Base-by-base conservation (phyloP, 345 rosid genomes). In the Sisymbrium irio region DNA sequence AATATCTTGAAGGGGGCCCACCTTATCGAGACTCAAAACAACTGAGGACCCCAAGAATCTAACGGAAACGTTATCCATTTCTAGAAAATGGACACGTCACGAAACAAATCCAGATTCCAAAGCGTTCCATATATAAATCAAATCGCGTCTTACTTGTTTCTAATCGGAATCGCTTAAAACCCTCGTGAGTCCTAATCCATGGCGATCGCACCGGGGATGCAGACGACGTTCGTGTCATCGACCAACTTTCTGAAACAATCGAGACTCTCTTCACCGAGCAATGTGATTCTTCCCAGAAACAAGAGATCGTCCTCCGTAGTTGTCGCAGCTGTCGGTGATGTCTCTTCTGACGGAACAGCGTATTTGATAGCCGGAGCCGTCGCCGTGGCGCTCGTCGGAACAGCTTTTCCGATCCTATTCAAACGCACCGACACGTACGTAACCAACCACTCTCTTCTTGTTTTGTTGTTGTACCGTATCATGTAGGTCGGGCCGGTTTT, bases 371-470 rank as follows among this genome's bases (percentile, higher is more conserved):
- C 83, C 0, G 96, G 96, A 40, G 97, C 96, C 1, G 89, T 79
- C 18, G 80, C 85, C 2, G 82, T 89, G 9, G 90, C 97, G 6
- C 87, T 94, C 12, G 74, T 91, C 37, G 98, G 98, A 65, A 91
- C 98, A 2, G 98, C 97, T 58, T 90, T 90, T 22, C 98, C 98
- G 5, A 75, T 87, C 54, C 69, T 93, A 74, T 93, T 89, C 91
- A 78, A 89, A 65, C 96, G 96, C 85, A 84, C 77, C 81, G 98
- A 93, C 87, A 63, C 72, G 98, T 90, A 35, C 6, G 35, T 32
- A 0, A 32, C 7, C 18, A 84, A 47, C 15, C 3, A 42, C 33
- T 41, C 36, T 47, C 59, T n/a, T n/a, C 4, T 50, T 4, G 14
- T 19, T 7, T 54, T 14, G 42, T 3, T 8, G 1, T 3, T 37